Base-by-base conservation (phyloP, 2,329 filamentous ascomycete genomes). In the Apiospora marii region DNA sequence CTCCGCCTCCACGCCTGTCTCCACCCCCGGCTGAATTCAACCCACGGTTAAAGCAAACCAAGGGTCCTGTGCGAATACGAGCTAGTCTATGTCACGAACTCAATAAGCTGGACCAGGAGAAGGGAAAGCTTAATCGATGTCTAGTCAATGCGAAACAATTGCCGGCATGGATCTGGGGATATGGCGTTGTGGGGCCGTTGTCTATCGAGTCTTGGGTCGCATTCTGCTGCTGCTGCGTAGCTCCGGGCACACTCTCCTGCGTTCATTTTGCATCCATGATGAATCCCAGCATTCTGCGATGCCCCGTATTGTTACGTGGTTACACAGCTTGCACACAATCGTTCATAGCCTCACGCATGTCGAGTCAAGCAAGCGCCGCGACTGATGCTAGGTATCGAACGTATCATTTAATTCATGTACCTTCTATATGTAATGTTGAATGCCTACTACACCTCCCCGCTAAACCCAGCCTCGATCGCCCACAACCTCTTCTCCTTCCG, bases 401-500 rank as follows among this genome's bases (percentile, higher is more conserved):
- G 27, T 30, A 30, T 30, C 27, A 2, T 30, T 4, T 30, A 30
- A 30, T 30, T 30, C 27, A 30, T 30, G 27, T 30, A 4, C 27
- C 27, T 30, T 4, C 27, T 30, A 19, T 14, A 14, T 3, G 14
- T 46, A 46, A 46, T 46, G 0, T 16, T 19, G 19, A 58, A 4
- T 4, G 51, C 51, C 51, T n/a, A 37, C 58, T 30, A 30, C 27
- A 64, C 37, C 6, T 41, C 27, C n/a, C 58, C 8, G 13, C 67
- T 24, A 16, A 24, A 16, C 41, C 4, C 41, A 12, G 19, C 76
- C 68, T 80, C 78, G 24, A 74, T 76, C 5, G 75, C 73, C 79
- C 79, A 80, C 12, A 75, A 74, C 34, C n/a, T 58, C 24, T 72
- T 72, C 72, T 80, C 79, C 51, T 71, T 79, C 74, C 73, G 75